A percentile compares a stretch with the other conserved stretches of the same genome.
Evolutionary conservation across 306 rosid species (phyloP).

Genomic region (Abrus pulchellus): DNA sequence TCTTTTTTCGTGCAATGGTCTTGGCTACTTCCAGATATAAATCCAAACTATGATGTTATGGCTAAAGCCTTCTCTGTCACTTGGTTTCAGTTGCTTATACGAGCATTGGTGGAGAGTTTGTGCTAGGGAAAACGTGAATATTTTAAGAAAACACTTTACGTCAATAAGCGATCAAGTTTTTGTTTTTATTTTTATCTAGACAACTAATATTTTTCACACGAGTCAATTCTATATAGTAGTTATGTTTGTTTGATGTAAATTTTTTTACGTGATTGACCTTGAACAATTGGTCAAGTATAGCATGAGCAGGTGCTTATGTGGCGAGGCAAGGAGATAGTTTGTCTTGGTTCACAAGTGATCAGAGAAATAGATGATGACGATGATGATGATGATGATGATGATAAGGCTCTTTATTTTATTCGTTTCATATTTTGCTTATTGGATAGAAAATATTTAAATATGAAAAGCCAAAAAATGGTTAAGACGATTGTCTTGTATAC

Average conservation of each 20-base stretch:
- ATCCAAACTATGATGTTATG: slow-evolving; percentile 33
- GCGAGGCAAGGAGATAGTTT: slow-evolving; percentile 30
- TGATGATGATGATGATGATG: slow-evolving; percentile 30
- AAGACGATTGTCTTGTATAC: slow-evolving; percentile 40
- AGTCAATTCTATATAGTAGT: too few species aligned
- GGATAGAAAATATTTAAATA: background rate
- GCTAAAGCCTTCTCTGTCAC: slow-evolving; percentile 25
- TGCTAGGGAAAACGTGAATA: background rate
- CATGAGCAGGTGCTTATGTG: slow-evolving; percentile 4
- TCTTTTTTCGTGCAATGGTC: background rate
- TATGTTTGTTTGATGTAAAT: background rate
- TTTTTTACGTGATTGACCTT: background rate
- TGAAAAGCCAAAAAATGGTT: background rate
- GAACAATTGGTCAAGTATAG: background rate
- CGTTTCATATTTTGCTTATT: background rate
- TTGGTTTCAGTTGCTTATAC: background rate
- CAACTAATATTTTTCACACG: too few species aligned
- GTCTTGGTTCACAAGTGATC: slow-evolving; percentile 63
- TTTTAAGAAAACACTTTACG: too few species aligned
- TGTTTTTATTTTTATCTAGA: too few species aligned
- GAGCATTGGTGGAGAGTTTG: slow-evolving; percentile 20
- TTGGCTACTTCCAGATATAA: background rate
- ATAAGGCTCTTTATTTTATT: slow-evolving; percentile 44
- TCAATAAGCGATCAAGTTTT: too few species aligned
- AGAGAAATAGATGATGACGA: background rate